Conservation (phyloP, 345 rosid species). For the Bretschneidera sinensis region DNA sequence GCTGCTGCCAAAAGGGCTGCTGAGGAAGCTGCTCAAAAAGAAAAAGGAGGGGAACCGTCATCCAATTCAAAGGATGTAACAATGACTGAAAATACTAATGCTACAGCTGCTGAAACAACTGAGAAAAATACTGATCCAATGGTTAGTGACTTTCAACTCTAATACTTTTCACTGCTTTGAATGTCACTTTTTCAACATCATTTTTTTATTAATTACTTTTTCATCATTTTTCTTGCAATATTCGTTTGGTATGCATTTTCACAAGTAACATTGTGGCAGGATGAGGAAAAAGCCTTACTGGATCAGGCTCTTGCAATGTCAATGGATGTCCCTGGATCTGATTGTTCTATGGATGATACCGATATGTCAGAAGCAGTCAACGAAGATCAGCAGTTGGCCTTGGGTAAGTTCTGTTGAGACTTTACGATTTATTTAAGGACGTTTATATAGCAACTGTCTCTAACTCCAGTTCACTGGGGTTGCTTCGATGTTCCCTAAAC, state of each 20-base stretch:
- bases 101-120: slow-evolving; percentile 31
- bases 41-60: slow-evolving; percentile 45
- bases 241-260: neutral
- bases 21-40: slow-evolving; percentile 50
- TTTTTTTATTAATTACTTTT: neutral
- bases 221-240: too few relatives aligned
- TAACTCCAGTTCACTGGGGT: too few relatives aligned
- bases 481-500: too few relatives aligned
- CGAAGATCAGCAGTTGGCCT: slow-evolving; percentile 65
- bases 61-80: slow-evolving; percentile 39
- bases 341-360: slow-evolving; percentile 38
- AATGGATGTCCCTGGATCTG: slow-evolving; percentile 35
- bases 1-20: slow-evolving; percentile 78
- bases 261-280: slow-evolving; percentile 21
- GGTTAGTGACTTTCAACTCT: slow-evolving; percentile 33
- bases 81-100: neutral
- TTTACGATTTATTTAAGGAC: neutral
- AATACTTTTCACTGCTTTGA: neutral
- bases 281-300: slow-evolving; percentile 50
- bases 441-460: too few relatives aligned
- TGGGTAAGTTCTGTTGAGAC: slow-evolving; percentile 38
- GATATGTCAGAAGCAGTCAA: slow-evolving; percentile 55
- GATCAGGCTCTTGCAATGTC: slow-evolving; percentile 69
- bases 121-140: slow-evolving; percentile 41
- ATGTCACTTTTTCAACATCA: neutral